Base-by-base conservation (phyloP, 2,329 filamentous ascomycete genomes). In the Diaporthe humulicola region DNA sequence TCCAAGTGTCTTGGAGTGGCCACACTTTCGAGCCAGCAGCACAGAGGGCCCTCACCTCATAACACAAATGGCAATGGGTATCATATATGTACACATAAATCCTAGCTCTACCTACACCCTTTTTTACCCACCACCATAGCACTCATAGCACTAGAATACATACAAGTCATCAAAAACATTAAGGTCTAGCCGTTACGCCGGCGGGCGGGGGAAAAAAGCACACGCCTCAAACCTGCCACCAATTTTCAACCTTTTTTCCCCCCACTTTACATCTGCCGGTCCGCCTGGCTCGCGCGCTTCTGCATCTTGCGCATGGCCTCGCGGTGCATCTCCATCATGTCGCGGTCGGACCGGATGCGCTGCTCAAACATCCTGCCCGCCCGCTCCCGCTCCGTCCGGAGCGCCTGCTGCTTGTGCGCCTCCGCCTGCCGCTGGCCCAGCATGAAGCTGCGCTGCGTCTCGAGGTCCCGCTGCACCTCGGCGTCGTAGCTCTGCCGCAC, bases 261-360 rank as follows among this genome's bases (percentile, higher is more conserved):
- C n/a, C n/a, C n/a, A n/a, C n/a, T n/a, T n/a, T 54, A 25, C 57
- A 42, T 30, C 33, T 17, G 57, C 70, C 54, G 58, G 30, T 72
- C 70, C 33, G 54, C 57, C 70, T 72, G 57, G 25, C 70, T 86
- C 1, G 86, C 85, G 33, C 81, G 78, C 48, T 83, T 84, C 79
- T 98, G 95, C 92, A 98, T 93, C 82, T 88, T 92, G 77, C 93
- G 88, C 90, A 98, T 89, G 1, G 93, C 94, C 77, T 96, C 93
- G 28, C 93, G 89, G 82, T 98, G 96, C 30, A 92, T 89, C 60
- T 94, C 93, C 70, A 94, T 87, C 86, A 98, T 90, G 77, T 93
- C 91, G 0, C 93, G 92, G 28, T 75, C 73, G 22, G 90, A 91
- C 71, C 94, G 88, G 93, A 97, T 97, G 77, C 91, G 89, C 82